Base-by-base conservation (phyloP, 805 yeast species). In the Yamadazyma laniorum region DNA sequence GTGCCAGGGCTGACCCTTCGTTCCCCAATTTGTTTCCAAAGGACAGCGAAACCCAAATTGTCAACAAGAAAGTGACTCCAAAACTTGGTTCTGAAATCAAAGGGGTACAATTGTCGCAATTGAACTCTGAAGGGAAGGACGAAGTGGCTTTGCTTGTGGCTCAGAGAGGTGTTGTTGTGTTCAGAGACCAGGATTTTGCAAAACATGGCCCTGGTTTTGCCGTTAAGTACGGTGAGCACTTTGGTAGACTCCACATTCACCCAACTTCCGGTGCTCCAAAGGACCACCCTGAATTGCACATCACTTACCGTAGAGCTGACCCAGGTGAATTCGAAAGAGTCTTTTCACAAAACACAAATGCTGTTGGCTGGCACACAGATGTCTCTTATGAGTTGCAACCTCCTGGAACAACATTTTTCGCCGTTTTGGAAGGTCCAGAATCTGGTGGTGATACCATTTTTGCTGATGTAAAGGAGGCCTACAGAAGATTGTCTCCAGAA, bases 401-500 rank as follows among this genome's bases (percentile, higher is more conserved):
- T 6, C 85, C 90, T 11, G 84, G 84, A 12, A 66, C 75, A 40
- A 84, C 95, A 0, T 74, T 81, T 44, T 79, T 85, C 52, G 68
- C 77, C 14, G 77, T 81, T 40, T 63, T 82, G 33, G 84, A 82
- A 40, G 71, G 67, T 7, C 72, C 70, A 13, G 77, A 72, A 16
- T 58, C 78, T 29, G 89, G 91, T 37, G 93, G 93, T 44, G 93
- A 85, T 57, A 85, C 87, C n/a, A 64, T 82, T 33, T 85, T 82
- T 54, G 75, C 85, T n/a, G 86, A 82, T 53, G 70, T 79, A 18
- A 67, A 70, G 25, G 88, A 82, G 56, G 88, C 87, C 8, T 85
- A 80, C 59, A 75, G 80, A 42, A 66, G 90, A 51, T 68, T 85
- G 37, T 82, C 90, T 1, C 84, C 85, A 17, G 73, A 66, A 19